Evolutionary conservation across 2,329 filamentous ascomycete genomes (phyloP).

Genomic region (Colletotrichum spinosum): DNA sequence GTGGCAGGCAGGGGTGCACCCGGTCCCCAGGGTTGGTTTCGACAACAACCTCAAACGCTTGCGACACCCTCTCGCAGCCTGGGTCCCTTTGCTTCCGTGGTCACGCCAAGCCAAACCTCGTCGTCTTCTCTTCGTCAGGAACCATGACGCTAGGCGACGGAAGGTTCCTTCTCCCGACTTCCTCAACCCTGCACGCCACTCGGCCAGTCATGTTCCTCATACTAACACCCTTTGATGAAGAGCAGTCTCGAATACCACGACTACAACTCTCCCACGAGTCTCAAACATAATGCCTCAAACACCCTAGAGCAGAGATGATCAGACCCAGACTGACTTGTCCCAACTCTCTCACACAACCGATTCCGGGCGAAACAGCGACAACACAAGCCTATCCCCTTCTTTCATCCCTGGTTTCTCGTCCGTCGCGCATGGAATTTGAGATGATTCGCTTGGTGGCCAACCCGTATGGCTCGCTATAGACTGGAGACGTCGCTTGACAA

Average conservation of each 20-base stretch:
- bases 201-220: background rate
- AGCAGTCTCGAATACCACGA: too few relatives aligned
- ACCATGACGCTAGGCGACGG: slow-evolving; percentile 8
- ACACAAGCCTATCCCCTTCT: slow-evolving; percentile 29
- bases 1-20: slow-evolving; percentile 20
- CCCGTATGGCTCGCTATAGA: slow-evolving; percentile 23
- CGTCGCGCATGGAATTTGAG: slow-evolving; percentile 16
- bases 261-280: background rate
- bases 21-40: slow-evolving; percentile 27
- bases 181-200: slow-evolving; percentile 1
- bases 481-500: slow-evolving; percentile 8
- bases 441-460: slow-evolving; percentile 25
- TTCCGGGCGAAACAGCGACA: slow-evolving; percentile 35
- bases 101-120: slow-evolving; percentile 32
- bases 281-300: slow-evolving; percentile 1
- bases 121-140: background rate
- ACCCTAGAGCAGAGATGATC: slow-evolving; percentile 13
- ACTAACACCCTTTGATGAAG: background rate
- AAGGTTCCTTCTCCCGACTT: slow-evolving; percentile 8
- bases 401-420: slow-evolving; percentile 14
- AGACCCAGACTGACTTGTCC: slow-evolving; percentile 36
- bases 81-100: slow-evolving; percentile 26
- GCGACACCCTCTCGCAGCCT: slow-evolving; percentile 29
- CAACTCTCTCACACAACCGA: slow-evolving; percentile 36
- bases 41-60: slow-evolving; percentile 35